Evolutionary conservation across 257 asterid species (phyloP).

Genomic region (Oldenlandia corymbosa): DNA sequence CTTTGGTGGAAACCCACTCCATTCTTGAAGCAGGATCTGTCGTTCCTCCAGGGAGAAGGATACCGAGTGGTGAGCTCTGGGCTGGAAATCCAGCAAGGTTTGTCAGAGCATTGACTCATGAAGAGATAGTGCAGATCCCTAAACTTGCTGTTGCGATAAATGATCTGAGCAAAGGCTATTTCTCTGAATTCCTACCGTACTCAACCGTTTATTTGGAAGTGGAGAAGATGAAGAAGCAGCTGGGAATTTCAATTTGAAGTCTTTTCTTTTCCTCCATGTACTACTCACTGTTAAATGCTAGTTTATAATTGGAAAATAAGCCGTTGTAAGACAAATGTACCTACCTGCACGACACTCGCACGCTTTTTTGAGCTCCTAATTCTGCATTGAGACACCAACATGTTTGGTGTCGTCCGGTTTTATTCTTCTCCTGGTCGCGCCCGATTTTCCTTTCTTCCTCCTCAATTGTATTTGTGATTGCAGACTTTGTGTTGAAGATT

Average conservation of each 20-base stretch:
- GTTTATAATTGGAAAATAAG: constrained; percentile 9
- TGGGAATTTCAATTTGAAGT: constrained; percentile 67
- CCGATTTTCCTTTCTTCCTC: neutral
- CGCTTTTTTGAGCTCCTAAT: constrained; percentile 1
- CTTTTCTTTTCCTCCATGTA: constrained; percentile 1
- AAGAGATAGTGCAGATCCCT: constrained; percentile 83
- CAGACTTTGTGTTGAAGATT: neutral
- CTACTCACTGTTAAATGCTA: constrained; percentile 3
- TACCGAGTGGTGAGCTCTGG: constrained; percentile 95
- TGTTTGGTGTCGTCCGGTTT: neutral
- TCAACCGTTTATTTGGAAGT: constrained; percentile 91
- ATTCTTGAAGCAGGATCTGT: constrained; percentile 95
- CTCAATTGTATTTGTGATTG: neutral
- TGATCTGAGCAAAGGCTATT: constrained; percentile 70
- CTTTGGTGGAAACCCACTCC: constrained; percentile 82
- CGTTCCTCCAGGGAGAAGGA: constrained; percentile 92
- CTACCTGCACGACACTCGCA: neutral
- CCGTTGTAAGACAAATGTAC: neutral
- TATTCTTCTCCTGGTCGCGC: too few species aligned
- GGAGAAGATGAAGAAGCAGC: constrained; percentile 76
- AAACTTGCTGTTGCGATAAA: constrained; percentile 80
- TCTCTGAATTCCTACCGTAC: constrained; percentile 76
- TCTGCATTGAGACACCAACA: too few species aligned
- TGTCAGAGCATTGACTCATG: constrained; percentile 73
- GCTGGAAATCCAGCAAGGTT: constrained; percentile 94